These are phyloP conservation scores for Rhodotorula glutinis DNA, from an alignment of 1,284 basidiomycete species.

Conservation along the genomic window DNA sequence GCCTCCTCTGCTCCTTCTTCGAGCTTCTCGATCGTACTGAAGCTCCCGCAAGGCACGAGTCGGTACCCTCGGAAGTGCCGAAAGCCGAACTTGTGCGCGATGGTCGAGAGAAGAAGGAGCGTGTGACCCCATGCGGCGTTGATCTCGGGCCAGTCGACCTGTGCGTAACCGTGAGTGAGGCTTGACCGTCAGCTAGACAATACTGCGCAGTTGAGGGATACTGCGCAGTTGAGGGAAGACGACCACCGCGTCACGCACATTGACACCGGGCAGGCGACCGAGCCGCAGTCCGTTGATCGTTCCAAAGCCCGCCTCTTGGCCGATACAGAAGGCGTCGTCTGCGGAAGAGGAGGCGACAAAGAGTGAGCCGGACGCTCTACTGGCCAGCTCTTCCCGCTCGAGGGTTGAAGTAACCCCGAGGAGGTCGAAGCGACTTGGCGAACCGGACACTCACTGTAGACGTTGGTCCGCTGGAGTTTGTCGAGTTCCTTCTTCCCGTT, in stretches of 20 bases:
- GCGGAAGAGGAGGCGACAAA: not conserved
- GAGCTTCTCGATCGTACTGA: constrained; percentile 81
- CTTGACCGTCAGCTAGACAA: too few relatives aligned
- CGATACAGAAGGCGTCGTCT: constrained; percentile 95
- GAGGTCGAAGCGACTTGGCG: too few relatives aligned
- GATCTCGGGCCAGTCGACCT: constrained; percentile 98
- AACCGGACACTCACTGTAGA: constrained; percentile 60
- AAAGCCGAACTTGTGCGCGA: constrained; percentile 83
- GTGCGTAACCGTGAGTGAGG: constrained; percentile 15
- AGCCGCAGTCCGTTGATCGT: constrained; percentile 94
- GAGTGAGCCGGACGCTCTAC: too few relatives aligned
- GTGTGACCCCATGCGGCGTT: constrained; percentile 99
- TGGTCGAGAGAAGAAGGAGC: constrained; percentile 81
- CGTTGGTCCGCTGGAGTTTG: constrained; percentile 87
- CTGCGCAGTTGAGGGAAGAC: too few relatives aligned
- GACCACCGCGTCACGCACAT: constrained; percentile 57
- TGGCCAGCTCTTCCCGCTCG: too few relatives aligned
- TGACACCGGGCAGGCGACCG: constrained; percentile 74
- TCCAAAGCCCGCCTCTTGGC: constrained; percentile 86
- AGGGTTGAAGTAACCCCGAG: not conserved
- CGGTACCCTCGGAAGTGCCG: constrained; percentile 81
- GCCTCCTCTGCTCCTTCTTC: constrained; percentile 44
- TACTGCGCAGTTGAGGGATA: too few relatives aligned
- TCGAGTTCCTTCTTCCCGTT: constrained; percentile 59
- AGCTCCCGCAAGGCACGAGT: constrained; percentile 86